A percentile compares a stretch with the other conserved stretches of the same genome.
phyloP scores from a whole-genome alignment of 805 yeast genomes.

The Metschnikowia cerradonensis region DNA sequence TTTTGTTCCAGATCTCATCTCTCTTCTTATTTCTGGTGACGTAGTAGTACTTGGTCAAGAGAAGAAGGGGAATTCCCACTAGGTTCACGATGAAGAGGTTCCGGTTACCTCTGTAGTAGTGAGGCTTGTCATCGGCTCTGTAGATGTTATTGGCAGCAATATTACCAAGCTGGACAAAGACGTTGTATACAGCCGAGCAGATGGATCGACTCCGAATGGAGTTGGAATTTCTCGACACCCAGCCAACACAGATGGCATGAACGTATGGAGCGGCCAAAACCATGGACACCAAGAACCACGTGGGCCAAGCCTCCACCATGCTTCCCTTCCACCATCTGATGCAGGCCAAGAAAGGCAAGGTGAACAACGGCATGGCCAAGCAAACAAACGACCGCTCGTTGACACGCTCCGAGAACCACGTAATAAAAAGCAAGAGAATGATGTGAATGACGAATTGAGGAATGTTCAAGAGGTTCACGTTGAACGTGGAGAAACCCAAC shows the following conservation, averaged over 20 bases:
- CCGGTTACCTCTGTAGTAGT: constrained; percentile 55
- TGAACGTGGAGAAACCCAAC: constrained; percentile 51
- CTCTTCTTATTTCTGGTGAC: constrained; percentile 40
- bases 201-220: constrained; percentile 63
- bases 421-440: constrained; percentile 17
- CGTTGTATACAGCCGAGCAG: constrained; percentile 61
- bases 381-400: constrained; percentile 22
- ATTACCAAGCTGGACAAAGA: constrained; percentile 56
- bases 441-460: constrained; percentile 40
- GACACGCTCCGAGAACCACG: constrained; percentile 23
- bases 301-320: constrained; percentile 38
- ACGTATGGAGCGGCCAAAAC: constrained; percentile 44
- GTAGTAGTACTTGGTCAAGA: constrained; percentile 36
- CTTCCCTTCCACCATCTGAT: constrained; percentile 41
- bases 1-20: constrained; percentile 46
- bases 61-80: constrained; percentile 16
- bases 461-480: constrained; percentile 49
- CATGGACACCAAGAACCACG: constrained; percentile 35
- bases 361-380: constrained; percentile 24
- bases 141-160: constrained; percentile 57
- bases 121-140: constrained; percentile 53
- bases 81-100: constrained; percentile 32
- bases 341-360: constrained; percentile 29
- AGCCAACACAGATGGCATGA: constrained; percentile 54
- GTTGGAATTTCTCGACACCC: constrained; percentile 62